phyloP scores from a whole-genome alignment of 352 stramenopile genomes.

The Phytophthora tubulina region DNA sequence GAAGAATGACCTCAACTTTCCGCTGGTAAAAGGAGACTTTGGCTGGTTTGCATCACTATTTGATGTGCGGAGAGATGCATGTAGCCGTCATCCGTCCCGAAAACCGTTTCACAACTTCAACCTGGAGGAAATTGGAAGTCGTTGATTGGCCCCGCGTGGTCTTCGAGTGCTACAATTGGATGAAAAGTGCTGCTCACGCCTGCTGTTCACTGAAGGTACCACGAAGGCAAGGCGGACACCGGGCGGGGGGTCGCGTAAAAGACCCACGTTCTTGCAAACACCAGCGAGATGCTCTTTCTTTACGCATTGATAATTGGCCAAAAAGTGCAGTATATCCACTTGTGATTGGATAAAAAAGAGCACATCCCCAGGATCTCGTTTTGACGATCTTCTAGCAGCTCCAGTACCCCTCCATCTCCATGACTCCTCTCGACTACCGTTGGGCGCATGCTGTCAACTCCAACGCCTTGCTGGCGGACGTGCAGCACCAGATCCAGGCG shows the following conservation, averaged over 20 bases:
- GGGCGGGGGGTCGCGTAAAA: slow-evolving; percentile 14
- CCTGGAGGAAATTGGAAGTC: slow-evolving; percentile 13
- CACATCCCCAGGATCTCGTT: slow-evolving; percentile 11
- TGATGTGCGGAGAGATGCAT: slow-evolving; percentile 29
- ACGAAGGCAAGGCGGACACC: neutral
- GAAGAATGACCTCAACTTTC: slow-evolving; percentile 16
- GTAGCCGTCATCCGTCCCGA: slow-evolving; percentile 24
- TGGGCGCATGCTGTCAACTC: slow-evolving; percentile 82
- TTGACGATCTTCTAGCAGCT: slow-evolving; percentile 37
- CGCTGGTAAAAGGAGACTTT: slow-evolving; percentile 8
- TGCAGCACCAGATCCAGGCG: slow-evolving; percentile 44
- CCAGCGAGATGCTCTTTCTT: slow-evolving; percentile 32
- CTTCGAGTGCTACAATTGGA: slow-evolving; percentile 4
- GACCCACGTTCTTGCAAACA: slow-evolving; percentile 21
- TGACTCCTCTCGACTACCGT: slow-evolving; percentile 64
- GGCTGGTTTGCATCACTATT: neutral
- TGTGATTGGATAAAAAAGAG: slow-evolving; percentile 24
- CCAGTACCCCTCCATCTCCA: slow-evolving; percentile 14
- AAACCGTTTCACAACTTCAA: slow-evolving; percentile 36
- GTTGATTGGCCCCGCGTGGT: slow-evolving; percentile 5
- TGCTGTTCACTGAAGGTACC: slow-evolving; percentile 1
- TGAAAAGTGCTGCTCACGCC: slow-evolving; percentile 29
- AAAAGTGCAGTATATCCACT: slow-evolving; percentile 16
- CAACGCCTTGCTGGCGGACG: slow-evolving; percentile 34
- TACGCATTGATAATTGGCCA: slow-evolving; percentile 4